Evolutionary conservation across 2,329 filamentous ascomycete genomes (phyloP).

Genomic region (Calonectria leucothoes): DNA sequence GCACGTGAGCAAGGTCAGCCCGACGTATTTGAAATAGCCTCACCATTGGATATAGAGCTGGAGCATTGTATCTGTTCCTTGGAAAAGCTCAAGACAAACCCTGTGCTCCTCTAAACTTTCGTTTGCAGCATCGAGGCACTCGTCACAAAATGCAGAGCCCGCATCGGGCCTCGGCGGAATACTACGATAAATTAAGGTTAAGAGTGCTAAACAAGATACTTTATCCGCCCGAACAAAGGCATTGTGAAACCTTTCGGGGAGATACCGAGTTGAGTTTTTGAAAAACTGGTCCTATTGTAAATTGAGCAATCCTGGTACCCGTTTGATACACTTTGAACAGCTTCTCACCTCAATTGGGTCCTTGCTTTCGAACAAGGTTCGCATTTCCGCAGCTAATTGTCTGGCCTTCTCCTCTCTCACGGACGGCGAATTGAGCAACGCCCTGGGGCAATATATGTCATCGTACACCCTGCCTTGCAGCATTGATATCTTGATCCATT

Average conservation of each 20-base stretch:
- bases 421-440: not conserved
- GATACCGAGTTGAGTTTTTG: not conserved
- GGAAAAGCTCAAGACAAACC: not conserved
- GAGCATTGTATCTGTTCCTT: not conserved
- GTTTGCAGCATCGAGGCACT: not conserved
- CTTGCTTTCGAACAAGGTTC: not conserved
- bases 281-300: not conserved
- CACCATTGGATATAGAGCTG: not conserved
- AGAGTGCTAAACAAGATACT: not conserved
- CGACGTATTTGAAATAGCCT: not conserved
- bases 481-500: not conserved
- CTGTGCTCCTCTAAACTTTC: not conserved
- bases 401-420: not conserved
- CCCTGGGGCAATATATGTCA: not conserved
- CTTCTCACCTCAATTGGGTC: not conserved
- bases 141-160: not conserved
- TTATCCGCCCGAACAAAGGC: not conserved
- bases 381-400: not conserved
- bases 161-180: not conserved
- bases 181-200: not conserved
- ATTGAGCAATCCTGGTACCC: not conserved
- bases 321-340: not conserved
- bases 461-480: not conserved
- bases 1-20: not conserved
- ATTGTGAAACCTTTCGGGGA: not conserved